Conservation (phyloP, 768 basidiomycete genomes). For the Boletus reticulatus region DNA sequence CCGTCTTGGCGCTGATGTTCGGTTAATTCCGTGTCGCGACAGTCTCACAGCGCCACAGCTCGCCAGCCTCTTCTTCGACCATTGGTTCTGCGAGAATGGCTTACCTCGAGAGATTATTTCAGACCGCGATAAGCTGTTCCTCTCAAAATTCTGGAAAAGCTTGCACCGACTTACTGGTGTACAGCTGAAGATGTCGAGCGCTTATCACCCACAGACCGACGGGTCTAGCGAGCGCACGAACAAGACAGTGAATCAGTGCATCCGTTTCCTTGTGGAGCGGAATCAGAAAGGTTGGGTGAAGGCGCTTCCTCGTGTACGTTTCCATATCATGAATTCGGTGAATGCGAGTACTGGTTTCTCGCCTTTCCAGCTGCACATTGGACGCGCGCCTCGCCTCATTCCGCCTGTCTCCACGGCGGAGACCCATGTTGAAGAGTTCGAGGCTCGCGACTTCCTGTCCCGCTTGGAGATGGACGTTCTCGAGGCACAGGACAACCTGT, state of each 20-base stretch:
- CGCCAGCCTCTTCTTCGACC: background rate
- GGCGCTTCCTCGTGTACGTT: too few species aligned
- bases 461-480: background rate
- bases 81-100: slow-evolving; percentile 21
- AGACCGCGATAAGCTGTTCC: slow-evolving; percentile 28
- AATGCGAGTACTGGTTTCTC: too few species aligned
- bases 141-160: slow-evolving; percentile 23
- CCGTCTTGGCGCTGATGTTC: slow-evolving; percentile 22
- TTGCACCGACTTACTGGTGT: slow-evolving; percentile 10
- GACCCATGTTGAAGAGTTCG: background rate
- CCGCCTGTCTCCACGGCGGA: too few species aligned
- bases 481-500: background rate
- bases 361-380: too few species aligned
- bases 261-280: too few species aligned
- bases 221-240: slow-evolving; percentile 22
- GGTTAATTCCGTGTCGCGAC: background rate
- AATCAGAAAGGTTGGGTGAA: too few species aligned
- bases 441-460: background rate
- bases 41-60: background rate
- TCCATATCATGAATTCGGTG: too few species aligned
- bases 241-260: background rate
- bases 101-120: slow-evolving; percentile 12
- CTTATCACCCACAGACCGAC: slow-evolving; percentile 30
- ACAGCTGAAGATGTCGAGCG: slow-evolving; percentile 19
- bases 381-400: too few species aligned